Percentiles rank a stretch among this genome's conserved stretches.
phyloP scores from a whole-genome alignment of 352 stramenopile genomes.

The Pythium aquatile region DNA sequence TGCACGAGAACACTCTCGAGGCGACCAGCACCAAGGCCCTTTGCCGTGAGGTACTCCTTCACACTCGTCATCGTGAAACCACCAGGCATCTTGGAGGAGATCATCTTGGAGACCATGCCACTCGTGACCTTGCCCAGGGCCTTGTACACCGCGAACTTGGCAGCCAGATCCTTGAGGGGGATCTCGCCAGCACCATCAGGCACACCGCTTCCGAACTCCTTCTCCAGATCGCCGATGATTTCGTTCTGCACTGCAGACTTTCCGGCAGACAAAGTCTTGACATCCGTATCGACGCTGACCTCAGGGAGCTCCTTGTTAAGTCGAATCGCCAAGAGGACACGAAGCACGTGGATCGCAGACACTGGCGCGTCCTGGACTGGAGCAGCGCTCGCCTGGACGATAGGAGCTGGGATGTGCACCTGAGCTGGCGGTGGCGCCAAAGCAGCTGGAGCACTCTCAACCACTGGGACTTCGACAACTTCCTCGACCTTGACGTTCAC shows the following conservation, averaged over 20 bases:
- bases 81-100: slow-evolving; percentile 81
- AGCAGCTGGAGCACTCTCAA: slow-evolving; percentile 20
- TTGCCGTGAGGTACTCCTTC: slow-evolving; percentile 66
- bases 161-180: slow-evolving; percentile 67
- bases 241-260: slow-evolving; percentile 90
- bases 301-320: slow-evolving; percentile 75
- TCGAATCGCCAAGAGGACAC: slow-evolving; percentile 66
- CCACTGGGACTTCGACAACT: slow-evolving; percentile 8
- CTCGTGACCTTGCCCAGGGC: slow-evolving; percentile 66
- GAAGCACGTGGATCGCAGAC: slow-evolving; percentile 63
- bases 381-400: slow-evolving; percentile 27
- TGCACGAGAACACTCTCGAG: slow-evolving; percentile 80
- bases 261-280: slow-evolving; percentile 79
- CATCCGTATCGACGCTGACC: slow-evolving; percentile 65
- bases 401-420: slow-evolving; percentile 27
- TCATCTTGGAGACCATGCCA: slow-evolving; percentile 67
- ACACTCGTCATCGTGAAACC: slow-evolving; percentile 82
- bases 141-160: slow-evolving; percentile 70
- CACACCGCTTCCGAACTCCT: slow-evolving; percentile 75
- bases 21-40: slow-evolving; percentile 62
- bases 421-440: slow-evolving; percentile 29
- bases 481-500: slow-evolving; percentile 25
- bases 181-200: slow-evolving; percentile 73
- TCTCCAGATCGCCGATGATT: slow-evolving; percentile 84
- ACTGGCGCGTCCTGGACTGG: slow-evolving; percentile 61